A percentile compares a stretch with the other conserved stretches of the same genome.
phyloP scores from a whole-genome alignment of 208 protist species.

The Acanthamoeba triangularis region DNA sequence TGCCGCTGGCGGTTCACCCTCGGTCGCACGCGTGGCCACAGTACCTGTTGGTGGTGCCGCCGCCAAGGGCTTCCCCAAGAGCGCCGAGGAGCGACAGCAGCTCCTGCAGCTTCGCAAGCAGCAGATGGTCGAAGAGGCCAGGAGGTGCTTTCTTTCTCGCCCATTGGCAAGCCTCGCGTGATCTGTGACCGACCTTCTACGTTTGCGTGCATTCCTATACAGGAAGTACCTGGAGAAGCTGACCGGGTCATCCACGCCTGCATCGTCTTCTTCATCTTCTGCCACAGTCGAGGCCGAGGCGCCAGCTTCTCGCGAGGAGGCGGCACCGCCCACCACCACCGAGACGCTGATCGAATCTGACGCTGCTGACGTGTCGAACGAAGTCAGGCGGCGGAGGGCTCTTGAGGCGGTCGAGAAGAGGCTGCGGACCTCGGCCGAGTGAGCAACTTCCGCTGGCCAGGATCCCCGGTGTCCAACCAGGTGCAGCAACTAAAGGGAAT shows the following conservation, averaged over 20 bases:
- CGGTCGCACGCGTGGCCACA: neutral
- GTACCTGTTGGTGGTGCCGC: neutral
- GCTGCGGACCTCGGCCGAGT: neutral
- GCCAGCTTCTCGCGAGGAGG: no score
- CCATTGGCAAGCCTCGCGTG: neutral
- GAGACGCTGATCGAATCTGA: neutral
- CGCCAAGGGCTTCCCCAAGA: conserved; percentile 24
- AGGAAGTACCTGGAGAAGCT: conserved; percentile 57
- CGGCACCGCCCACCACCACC: no score
- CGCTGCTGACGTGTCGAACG: conserved; percentile 19
- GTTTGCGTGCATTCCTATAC: neutral
- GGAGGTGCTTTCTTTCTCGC: neutral
- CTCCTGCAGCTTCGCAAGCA: conserved; percentile 39
- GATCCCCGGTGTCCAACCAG: no score
- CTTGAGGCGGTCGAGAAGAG: conserved; percentile 17
- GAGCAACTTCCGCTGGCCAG: neutral
- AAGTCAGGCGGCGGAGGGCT: conserved; percentile 9
- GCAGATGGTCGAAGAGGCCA: conserved; percentile 52
- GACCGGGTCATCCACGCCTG: neutral
- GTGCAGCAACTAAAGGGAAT: no score
- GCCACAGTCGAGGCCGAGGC: neutral
- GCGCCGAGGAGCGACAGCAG: conserved; percentile 30
- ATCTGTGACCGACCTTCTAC: neutral
- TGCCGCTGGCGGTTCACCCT: neutral
- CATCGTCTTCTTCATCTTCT: neutral